phyloP scores from a whole-genome alignment of 164 flowering plant genomes.

The Magnolia changhungtana region DNA sequence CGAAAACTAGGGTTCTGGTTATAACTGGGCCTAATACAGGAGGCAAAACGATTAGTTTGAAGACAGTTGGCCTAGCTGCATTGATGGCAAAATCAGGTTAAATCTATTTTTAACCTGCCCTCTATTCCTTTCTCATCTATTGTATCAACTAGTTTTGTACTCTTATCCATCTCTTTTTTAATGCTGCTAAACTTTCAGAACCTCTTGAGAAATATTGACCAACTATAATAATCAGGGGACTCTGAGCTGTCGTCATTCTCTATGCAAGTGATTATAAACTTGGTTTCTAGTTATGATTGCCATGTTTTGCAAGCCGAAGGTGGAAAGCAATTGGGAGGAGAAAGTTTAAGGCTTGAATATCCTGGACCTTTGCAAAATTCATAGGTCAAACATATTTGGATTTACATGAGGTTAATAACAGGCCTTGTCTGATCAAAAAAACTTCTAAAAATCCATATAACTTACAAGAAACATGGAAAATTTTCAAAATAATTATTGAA shows the following conservation, averaged over 20 bases:
- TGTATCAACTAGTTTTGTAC: neutral
- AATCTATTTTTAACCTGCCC: neutral
- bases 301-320: neutral
- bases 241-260: neutral
- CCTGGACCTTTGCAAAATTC: neutral
- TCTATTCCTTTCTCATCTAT: neutral
- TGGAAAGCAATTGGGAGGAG: neutral
- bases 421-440: neutral
- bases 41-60: constrained; percentile 93
- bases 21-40: constrained; percentile 98
- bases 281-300: neutral
- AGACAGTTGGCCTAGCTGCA: constrained; percentile 86
- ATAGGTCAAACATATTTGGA: neutral
- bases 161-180: neutral
- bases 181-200: neutral
- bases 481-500: neutral
- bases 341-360: neutral
- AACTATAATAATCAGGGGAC: neutral
- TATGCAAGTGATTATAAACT: neutral
- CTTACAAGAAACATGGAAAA: neutral
- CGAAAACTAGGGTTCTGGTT: constrained; percentile 63
- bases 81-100: constrained; percentile 97
- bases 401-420: neutral
- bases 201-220: neutral
- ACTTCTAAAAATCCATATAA: neutral